Evolutionary conservation across 768 basidiomycete species (phyloP), one percentile per base, ranked within the genome.

Genomic region (Amanita pseudoporphyria): DNA sequence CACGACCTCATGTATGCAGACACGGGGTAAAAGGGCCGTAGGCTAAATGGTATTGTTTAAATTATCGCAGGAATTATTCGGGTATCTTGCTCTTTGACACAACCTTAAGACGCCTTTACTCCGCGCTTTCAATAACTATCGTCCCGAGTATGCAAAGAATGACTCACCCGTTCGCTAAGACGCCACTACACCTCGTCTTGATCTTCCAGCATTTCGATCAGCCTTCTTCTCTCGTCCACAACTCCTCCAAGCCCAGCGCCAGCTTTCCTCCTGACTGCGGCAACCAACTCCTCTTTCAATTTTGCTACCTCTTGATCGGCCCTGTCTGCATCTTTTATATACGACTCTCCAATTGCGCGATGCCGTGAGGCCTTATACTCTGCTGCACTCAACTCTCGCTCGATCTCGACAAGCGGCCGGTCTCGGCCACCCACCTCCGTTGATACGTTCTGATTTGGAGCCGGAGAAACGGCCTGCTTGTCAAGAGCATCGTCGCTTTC

Each of bases 221-320:
- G 16, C 13, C 13, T 37, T 10, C 24, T 47, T 37, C 45, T 47
- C 45, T 47, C 45, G 13, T 16, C n/a, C 12, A 22, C 44, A n/a
- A 13, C 21, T n/a, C 35, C 35, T 36, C 21, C 38, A 40, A 10
- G 16, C 5, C 24, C 45, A 5, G 22, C 19, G 18, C 14, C 26
- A 13, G 7, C 16, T 5, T 38, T 37, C 22, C 3, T 47, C 24
- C 45, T 36, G 10, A 47, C 45, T 6, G 22, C 5, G 16, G 35
- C 24, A 18, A 47, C 19, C n/a, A 47, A 19, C 35, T 47, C 45
- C 19, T 47, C 35, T 21, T 47, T 47, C n/a, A 47, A 16, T 26
- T 16, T 47, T n/a, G 35, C 16, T 33, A 47, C 45, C 21, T 47
- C 45, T 47, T 47, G 22, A 36, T 47, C 45, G 7, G 35, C 45